Evolutionary conservation across 1,284 basidiomycete species (phyloP), one percentile per base, ranked within the genome.

Genomic region (Ceratobasidium sp.): DNA sequence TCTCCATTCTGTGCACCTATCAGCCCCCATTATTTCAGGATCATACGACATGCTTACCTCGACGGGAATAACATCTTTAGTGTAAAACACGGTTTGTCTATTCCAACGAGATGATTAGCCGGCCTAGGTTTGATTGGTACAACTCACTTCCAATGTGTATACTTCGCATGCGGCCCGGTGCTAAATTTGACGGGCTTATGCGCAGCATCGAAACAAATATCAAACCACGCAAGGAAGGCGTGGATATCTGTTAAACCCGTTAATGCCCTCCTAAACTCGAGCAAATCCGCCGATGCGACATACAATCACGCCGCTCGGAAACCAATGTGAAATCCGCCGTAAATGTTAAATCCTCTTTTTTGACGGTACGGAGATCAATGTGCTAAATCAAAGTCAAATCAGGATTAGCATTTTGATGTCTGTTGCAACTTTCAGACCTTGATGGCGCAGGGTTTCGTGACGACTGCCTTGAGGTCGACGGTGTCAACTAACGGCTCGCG

Each of bases 191-290:
- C 90, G 75, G 94, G 94, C 80, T 96, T 98, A 84, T 99, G 97
- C 72, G 94, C 96, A 77, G 93, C 95, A 70, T 93, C 90, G 81
- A 99, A 99, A 55, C 88, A 86, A 76, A 98, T 92, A 79, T 99
- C 97, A 80, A 99, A 99, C 97, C 97, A 99, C 42, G 95, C 96
- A 65, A 99, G 88, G 88, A 98, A 98, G n/a, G 97, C 97, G 77
- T 99, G 97, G 20, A 96, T 85, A 78, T 94, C 94, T 96, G 69
- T 25, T 29, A n/a, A 34, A 64, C 62, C 35, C 70, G 50, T 27
- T 47, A 60, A 27, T n/a, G 10, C 22, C 71, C 47, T 20, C 29
- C 43, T 31, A 68, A 20, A 32, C 10, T 17, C 29, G 43, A 69
- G 17, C 34, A 25, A 20, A 54, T 31, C 7, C 22, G 20, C 15